Conservation (phyloP, 345 rosid genomes). For the Tarenaya hassleriana region DNA sequence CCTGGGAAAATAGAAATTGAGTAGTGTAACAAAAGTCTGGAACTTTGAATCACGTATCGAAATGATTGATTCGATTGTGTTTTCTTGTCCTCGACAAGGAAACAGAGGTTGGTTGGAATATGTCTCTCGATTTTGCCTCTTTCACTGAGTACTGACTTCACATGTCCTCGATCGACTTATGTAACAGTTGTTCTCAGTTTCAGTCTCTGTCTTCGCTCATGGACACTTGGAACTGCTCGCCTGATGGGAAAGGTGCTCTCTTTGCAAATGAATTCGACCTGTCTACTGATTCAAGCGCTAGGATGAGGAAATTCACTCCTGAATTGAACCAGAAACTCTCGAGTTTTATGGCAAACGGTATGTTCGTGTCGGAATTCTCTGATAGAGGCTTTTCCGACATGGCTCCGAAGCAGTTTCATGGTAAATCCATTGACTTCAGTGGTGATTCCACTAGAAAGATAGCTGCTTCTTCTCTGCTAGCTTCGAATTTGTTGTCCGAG, state of each 20-base stretch:
- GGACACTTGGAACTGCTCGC: slow-evolving; percentile 58
- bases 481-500: slow-evolving; percentile 29
- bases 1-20: neutral
- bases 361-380: slow-evolving; percentile 26
- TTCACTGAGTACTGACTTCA: neutral
- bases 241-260: slow-evolving; percentile 34
- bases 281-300: slow-evolving; percentile 33
- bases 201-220: slow-evolving; percentile 21
- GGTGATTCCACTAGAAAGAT: slow-evolving; percentile 28
- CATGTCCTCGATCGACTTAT: no score
- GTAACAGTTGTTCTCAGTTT: slow-evolving; percentile 7
- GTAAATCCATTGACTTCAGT: slow-evolving; percentile 29
- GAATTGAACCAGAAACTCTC: slow-evolving; percentile 37
- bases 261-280: slow-evolving; percentile 37
- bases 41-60: neutral
- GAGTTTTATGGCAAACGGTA: slow-evolving; percentile 26
- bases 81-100: slow-evolving; percentile 1
- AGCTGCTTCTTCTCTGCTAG: slow-evolving; percentile 27
- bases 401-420: no score
- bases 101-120: no score
- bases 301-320: slow-evolving; percentile 27
- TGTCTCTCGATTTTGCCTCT: slow-evolving; percentile 5
- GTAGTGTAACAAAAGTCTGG: no score
- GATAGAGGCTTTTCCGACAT: slow-evolving; percentile 32
- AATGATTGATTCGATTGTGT: no score